These are phyloP conservation scores for Hypoxylon rickii DNA, from an alignment of 495 filamentous ascomycete species.

Conservation along the genomic window DNA sequence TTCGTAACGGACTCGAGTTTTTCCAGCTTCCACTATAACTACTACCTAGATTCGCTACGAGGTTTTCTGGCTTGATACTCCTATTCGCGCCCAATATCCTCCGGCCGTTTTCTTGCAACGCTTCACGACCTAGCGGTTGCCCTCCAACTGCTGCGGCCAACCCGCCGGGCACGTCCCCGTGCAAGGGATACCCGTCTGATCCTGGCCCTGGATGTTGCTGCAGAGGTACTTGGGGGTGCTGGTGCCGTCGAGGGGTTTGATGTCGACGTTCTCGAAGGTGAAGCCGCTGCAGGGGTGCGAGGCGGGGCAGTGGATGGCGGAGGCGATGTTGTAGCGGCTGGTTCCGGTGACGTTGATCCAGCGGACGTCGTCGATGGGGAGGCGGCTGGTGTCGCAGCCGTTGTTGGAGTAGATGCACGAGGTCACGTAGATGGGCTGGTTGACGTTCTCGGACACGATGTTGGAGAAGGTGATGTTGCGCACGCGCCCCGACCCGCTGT, in stretches of 20 bases:
- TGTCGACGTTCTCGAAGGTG: slow-evolving; percentile 56
- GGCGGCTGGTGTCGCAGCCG: slow-evolving; percentile 56
- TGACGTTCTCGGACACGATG: slow-evolving; percentile 52
- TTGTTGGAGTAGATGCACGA: slow-evolving; percentile 57
- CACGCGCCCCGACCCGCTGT: slow-evolving; percentile 51
- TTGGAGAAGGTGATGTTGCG: slow-evolving; percentile 59
- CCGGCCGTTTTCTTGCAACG: neutral
- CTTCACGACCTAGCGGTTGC: slow-evolving; percentile 46
- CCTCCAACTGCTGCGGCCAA: slow-evolving; percentile 51
- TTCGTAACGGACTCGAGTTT: no score
- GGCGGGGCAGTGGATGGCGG: slow-evolving; percentile 58
- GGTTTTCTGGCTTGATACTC: neutral
- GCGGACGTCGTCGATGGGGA: slow-evolving; percentile 54
- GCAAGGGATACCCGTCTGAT: slow-evolving; percentile 41
- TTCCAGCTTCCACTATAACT: no score
- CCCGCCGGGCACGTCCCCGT: slow-evolving; percentile 49
- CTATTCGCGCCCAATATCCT: neutral
- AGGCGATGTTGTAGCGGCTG: slow-evolving; percentile 56
- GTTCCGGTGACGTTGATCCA: slow-evolving; percentile 64
- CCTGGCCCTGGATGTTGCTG: slow-evolving; percentile 50
- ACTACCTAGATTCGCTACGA: no score
- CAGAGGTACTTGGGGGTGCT: slow-evolving; percentile 50
- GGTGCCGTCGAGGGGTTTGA: slow-evolving; percentile 48
- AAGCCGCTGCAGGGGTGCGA: slow-evolving; percentile 53
- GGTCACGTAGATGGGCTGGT: slow-evolving; percentile 62